Percentiles rank a stretch among this genome's conserved stretches.
These are phyloP conservation scores for Xerocomus spinulosus DNA, from an alignment of 768 basidiomycete genomes.

Conservation along the genomic window DNA sequence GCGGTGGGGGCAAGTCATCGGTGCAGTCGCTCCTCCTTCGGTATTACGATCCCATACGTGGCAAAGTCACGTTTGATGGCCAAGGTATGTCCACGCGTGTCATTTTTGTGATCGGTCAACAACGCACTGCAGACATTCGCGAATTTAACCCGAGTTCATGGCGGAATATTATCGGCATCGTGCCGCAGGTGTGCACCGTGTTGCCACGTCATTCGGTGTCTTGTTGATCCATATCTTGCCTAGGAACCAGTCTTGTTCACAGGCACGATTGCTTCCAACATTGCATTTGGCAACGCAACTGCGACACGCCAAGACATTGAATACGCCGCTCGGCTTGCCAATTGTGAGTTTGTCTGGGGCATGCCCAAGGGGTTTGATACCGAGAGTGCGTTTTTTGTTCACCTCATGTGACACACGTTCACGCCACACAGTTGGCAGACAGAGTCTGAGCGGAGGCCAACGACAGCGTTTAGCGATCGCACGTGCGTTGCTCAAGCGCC, in stretches of 20 bases:
- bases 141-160: conserved; percentile 83
- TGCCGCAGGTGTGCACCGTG: conserved; percentile 61
- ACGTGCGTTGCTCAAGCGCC: conserved; percentile 84
- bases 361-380: conserved; percentile 95
- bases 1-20: conserved; percentile 93
- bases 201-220: neutral
- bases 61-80: conserved; percentile 80
- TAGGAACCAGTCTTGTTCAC: conserved; percentile 84
- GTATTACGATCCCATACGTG: conserved; percentile 86
- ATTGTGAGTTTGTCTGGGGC: conserved; percentile 94
- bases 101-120: neutral
- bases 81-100: conserved; percentile 49
- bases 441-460: conserved; percentile 57
- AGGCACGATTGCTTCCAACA: conserved; percentile 92
- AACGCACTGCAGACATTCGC: conserved; percentile 60
- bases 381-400: conserved; percentile 54
- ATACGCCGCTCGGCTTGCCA: conserved; percentile 82
- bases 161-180: conserved; percentile 87
- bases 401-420: conserved; percentile 31
- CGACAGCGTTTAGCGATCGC: conserved; percentile 80
- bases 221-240: neutral
- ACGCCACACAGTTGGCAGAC: conserved; percentile 20
- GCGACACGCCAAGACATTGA: conserved; percentile 84
- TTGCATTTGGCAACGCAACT: conserved; percentile 75
- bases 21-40: conserved; percentile 81